Percentiles rank a stretch among this genome's conserved stretches.
phyloP scores from a whole-genome alignment of 108 stramenopile species.

The Stephanodiscus triporus region DNA sequence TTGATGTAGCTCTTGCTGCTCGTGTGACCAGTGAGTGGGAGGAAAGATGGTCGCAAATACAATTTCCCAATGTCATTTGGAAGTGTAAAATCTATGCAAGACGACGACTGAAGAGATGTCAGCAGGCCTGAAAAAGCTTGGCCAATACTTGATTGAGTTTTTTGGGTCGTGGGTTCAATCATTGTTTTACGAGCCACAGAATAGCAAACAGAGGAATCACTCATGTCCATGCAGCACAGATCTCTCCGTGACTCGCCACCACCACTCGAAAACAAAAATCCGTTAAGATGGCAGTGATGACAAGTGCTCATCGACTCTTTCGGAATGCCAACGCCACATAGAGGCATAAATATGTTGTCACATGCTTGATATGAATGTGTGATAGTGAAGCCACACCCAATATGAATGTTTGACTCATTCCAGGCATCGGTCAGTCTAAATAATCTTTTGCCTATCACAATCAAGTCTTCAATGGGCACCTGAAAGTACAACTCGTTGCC shows the following conservation, averaged over 20 bases:
- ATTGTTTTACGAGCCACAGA: background rate
- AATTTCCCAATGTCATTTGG: slow-evolving; percentile 21
- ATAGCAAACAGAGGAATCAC: slow-evolving; percentile 23
- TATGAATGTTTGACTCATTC: slow-evolving; percentile 1
- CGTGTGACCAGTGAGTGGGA: slow-evolving; percentile 5
- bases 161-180: background rate
- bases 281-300: too few species aligned
- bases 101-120: slow-evolving; percentile 8
- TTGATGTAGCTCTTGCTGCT: slow-evolving; percentile 20
- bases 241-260: too few species aligned
- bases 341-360: slow-evolving; percentile 30
- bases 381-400: slow-evolving; percentile 22
- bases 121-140: slow-evolving; percentile 10
- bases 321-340: slow-evolving; percentile 13
- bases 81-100: slow-evolving; percentile 18
- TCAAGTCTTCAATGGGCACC: slow-evolving; percentile 62
- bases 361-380: slow-evolving; percentile 48
- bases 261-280: too few species aligned
- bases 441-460: slow-evolving; percentile 49
- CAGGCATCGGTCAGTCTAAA: slow-evolving; percentile 20
- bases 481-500: slow-evolving; percentile 28
- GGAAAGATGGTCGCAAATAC: slow-evolving; percentile 19
- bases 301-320: background rate
- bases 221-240: slow-evolving; percentile 26
- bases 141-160: background rate